Evolutionary conservation across 2,329 filamentous ascomycete genomes (phyloP).

Genomic region (Exophiala dermatitidis): DNA sequence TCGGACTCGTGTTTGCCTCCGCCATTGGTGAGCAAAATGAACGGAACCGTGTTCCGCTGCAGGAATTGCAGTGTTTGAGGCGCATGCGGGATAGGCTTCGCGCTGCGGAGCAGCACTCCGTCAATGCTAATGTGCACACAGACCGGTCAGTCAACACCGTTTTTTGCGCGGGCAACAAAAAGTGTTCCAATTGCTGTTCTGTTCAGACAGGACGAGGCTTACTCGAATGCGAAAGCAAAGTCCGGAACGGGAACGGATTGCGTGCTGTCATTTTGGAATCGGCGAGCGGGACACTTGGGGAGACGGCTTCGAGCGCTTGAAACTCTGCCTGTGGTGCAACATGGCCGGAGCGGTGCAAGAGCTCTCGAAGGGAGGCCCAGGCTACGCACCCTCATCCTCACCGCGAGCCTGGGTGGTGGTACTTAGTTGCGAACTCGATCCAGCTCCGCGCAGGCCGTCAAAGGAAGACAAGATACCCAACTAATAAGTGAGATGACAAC

Average conservation of each 20-base stretch:
- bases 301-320: background rate
- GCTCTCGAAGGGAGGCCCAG: slow-evolving; percentile 11
- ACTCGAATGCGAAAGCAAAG: slow-evolving; percentile 28
- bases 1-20: slow-evolving; percentile 76
- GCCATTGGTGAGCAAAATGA: slow-evolving; percentile 92
- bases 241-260: slow-evolving; percentile 7
- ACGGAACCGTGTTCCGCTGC: slow-evolving; percentile 69
- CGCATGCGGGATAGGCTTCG: slow-evolving; percentile 71
- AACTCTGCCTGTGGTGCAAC: no score
- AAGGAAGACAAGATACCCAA: no score
- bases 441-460: background rate
- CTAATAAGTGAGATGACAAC: no score
- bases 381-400: slow-evolving; percentile 15
- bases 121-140: slow-evolving; percentile 58
- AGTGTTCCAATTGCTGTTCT: no score
- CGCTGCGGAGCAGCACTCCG: slow-evolving; percentile 83
- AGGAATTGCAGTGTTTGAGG: slow-evolving; percentile 65
- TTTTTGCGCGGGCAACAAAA: no score
- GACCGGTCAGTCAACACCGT: slow-evolving; percentile 2
- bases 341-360: background rate
- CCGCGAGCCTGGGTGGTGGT: background rate
- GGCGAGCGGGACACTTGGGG: background rate
- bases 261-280: slow-evolving; percentile 7
- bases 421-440: background rate
- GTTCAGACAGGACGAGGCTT: background rate